Conservation (phyloP, 225 moss, liverwort and hornwort species). For the Rhytidiadelphus loreus region DNA sequence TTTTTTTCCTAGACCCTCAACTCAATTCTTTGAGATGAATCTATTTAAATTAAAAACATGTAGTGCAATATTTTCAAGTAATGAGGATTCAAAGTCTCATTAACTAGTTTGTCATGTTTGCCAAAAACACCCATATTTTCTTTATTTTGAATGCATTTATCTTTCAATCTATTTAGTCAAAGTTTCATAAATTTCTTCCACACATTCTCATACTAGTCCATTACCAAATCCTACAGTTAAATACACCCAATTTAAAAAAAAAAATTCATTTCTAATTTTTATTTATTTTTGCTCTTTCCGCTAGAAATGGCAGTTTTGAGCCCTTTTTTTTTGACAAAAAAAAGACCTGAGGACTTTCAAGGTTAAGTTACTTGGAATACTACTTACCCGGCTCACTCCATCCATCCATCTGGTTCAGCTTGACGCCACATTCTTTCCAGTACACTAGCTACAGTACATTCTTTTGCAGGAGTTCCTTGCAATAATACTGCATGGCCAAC, state of each 20-base stretch:
- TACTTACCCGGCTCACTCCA: too few relatives aligned
- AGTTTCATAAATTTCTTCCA: neutral
- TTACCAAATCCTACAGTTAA: fast-evolving
- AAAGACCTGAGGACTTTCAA: too few relatives aligned
- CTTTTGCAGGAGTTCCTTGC: neutral
- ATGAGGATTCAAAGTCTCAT: neutral
- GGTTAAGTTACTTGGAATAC: too few relatives aligned
- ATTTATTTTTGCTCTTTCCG: neutral
- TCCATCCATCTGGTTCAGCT: too few relatives aligned
- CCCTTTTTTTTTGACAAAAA: too few relatives aligned
- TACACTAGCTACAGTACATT: too few relatives aligned
- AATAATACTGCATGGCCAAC: neutral
- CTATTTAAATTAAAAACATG: neutral
- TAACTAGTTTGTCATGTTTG: neutral
- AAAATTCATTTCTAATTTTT: neutral
- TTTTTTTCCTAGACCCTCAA: too few relatives aligned
- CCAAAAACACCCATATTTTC: fast-evolving
- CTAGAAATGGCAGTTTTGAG: too few relatives aligned
- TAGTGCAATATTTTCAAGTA: neutral
- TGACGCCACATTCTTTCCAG: neutral
- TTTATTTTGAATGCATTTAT: neutral
- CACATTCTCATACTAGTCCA: neutral
- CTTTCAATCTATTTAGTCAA: fast-evolving
- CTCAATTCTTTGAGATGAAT: too few relatives aligned
- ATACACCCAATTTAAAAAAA: too few relatives aligned